A percentile compares a stretch with the other conserved stretches of the same genome.
These are phyloP conservation scores for Fistulifera pelliculosa DNA, from an alignment of 108 stramenopile species.

Conservation along the genomic window DNA sequence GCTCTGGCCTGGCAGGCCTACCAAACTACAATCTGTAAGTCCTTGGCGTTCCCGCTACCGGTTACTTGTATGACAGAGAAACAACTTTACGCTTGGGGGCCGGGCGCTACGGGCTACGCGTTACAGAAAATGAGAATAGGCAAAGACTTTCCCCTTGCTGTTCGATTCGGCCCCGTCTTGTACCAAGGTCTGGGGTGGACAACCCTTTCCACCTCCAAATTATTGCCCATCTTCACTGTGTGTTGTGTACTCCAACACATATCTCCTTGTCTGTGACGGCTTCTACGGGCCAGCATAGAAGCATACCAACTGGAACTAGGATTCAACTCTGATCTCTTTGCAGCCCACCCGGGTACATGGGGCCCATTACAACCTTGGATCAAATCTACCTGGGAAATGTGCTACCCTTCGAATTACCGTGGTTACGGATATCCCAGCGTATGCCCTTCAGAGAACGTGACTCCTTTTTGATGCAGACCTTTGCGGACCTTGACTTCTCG, in stretches of 20 bases:
- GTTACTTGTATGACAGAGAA: neutral
- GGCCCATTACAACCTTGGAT: no score
- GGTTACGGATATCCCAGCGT: no score
- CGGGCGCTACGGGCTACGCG: neutral
- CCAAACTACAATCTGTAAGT: neutral
- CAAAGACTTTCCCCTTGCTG: neutral
- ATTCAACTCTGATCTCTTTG: neutral
- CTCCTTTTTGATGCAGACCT: no score
- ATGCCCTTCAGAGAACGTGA: no score
- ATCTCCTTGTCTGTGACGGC: neutral
- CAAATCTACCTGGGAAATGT: no score
- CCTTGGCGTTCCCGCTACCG: neutral
- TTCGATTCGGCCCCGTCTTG: neutral
- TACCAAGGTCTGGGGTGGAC: neutral
- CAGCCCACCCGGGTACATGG: no score
- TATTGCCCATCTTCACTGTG: neutral
- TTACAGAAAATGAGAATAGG: neutral
- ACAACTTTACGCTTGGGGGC: neutral
- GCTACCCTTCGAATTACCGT: no score
- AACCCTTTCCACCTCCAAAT: neutral
- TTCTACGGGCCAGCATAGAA: neutral
- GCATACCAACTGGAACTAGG: neutral
- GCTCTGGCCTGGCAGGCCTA: conserved; percentile 4
- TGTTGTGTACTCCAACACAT: neutral
- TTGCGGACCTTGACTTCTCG: no score